Percentiles rank a stretch among this genome's conserved stretches.
Conservation (phyloP, 257 asterid species). For the Nicotiana undulata region DNA sequence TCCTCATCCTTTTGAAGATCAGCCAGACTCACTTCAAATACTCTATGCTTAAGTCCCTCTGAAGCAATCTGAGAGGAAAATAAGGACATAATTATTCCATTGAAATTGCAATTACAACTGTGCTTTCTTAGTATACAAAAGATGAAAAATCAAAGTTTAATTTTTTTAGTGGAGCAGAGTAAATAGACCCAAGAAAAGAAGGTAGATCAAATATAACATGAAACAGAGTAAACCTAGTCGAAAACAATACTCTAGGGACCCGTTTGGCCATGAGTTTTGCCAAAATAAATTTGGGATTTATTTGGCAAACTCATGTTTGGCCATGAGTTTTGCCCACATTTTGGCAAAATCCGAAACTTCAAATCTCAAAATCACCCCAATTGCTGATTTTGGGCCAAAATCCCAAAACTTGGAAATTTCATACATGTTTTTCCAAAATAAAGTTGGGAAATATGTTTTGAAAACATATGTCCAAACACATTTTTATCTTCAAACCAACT, state of each 20-base stretch:
- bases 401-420: too few species aligned
- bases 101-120: not conserved
- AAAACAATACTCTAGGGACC: not conserved
- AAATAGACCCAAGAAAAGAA: not conserved
- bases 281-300: too few species aligned
- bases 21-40: slow-evolving; percentile 32
- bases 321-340: too few species aligned
- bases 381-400: too few species aligned
- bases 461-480: too few species aligned
- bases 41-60: slow-evolving; percentile 35
- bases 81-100: not conserved
- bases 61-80: slow-evolving; percentile 24
- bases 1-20: slow-evolving; percentile 38
- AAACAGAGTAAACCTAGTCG: not conserved
- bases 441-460: too few species aligned
- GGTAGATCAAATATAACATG: not conserved
- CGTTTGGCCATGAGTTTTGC: too few species aligned
- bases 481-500: too few species aligned
- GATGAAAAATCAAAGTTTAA: not conserved
- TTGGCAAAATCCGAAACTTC: too few species aligned
- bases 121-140: not conserved
- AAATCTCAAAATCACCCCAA: too few species aligned
- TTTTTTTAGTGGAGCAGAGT: not conserved
- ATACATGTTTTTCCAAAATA: too few species aligned
- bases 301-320: too few species aligned